phyloP scores from a whole-genome alignment of 495 filamentous ascomycete species.

The Lophiostoma macrostomum region DNA sequence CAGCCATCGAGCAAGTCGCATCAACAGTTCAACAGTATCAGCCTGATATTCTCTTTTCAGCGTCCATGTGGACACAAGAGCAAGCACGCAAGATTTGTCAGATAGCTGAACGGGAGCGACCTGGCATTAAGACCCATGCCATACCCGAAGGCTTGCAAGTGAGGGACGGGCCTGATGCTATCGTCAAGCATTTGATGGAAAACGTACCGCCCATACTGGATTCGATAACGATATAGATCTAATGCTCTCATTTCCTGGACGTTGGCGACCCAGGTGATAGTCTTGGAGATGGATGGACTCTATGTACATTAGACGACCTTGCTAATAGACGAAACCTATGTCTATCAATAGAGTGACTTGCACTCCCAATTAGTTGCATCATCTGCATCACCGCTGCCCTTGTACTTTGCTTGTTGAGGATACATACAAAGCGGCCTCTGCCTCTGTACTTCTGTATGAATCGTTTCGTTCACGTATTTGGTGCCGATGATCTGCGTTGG shows the following conservation, averaged over 20 bases:
- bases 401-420: constrained; percentile 32
- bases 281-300: not conserved
- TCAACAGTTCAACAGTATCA: constrained; percentile 49
- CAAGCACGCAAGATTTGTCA: constrained; percentile 54
- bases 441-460: constrained; percentile 24
- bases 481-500: constrained; percentile 37
- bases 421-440: constrained; percentile 40
- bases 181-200: constrained; percentile 62
- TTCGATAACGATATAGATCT: not conserved
- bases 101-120: constrained; percentile 52
- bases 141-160: constrained; percentile 64
- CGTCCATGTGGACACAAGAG: constrained; percentile 66
- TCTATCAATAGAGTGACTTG: not conserved
- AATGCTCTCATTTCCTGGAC: too few species aligned
- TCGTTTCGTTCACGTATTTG: constrained; percentile 35
- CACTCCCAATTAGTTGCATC: constrained; percentile 36
- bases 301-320: too few species aligned
- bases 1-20: constrained; percentile 51
- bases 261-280: too few species aligned
- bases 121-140: constrained; percentile 56
- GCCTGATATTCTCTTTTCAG: constrained; percentile 60
- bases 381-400: constrained; percentile 24
- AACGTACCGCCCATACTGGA: constrained; percentile 54
- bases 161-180: constrained; percentile 60
- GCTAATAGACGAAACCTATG: not conserved